Evolutionary conservation across 2,329 filamentous ascomycete genomes (phyloP).

Genomic region (Pyrenophora tritici-repentis): DNA sequence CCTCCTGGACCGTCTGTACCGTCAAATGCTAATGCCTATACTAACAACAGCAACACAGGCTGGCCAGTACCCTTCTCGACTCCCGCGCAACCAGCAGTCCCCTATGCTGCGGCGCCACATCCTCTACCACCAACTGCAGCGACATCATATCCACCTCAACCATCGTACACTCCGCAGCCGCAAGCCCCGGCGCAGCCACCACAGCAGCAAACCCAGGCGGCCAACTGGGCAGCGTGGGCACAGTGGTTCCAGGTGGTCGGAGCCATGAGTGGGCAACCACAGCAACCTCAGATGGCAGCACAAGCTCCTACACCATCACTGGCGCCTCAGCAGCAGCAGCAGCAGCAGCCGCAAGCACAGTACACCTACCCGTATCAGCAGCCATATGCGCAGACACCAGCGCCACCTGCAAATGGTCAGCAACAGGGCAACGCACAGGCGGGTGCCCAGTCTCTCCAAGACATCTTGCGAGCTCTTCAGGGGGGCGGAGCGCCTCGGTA

Average conservation of each 20-base stretch:
- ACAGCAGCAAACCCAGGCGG: slow-evolving; percentile 34
- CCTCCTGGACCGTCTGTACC: slow-evolving; percentile 26
- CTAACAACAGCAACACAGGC: slow-evolving; percentile 25
- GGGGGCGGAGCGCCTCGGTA: slow-evolving; percentile 23
- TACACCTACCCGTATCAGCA: slow-evolving; percentile 34
- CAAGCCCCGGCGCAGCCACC: slow-evolving; percentile 9
- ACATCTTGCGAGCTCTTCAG: slow-evolving; percentile 39
- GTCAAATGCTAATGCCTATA: slow-evolving; percentile 27
- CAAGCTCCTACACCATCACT: slow-evolving; percentile 28
- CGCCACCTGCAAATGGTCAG: slow-evolving; percentile 24
- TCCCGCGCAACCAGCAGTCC: slow-evolving; percentile 23
- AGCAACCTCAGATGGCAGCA: slow-evolving; percentile 24
- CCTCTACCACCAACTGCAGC: slow-evolving; percentile 21
- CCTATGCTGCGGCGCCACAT: slow-evolving; percentile 20
- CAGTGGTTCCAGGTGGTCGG: slow-evolving; percentile 35
- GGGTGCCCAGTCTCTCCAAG: slow-evolving; percentile 33
- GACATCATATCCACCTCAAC: slow-evolving; percentile 21
- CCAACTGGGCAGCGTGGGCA: slow-evolving; percentile 35
- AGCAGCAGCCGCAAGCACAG: slow-evolving; percentile 26
- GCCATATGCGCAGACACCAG: slow-evolving; percentile 25
- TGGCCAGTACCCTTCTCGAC: slow-evolving; percentile 28
- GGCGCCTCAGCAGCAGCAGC: slow-evolving; percentile 16
- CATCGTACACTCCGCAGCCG: slow-evolving; percentile 20
- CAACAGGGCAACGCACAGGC: slow-evolving; percentile 29
- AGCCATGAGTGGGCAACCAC: slow-evolving; percentile 30